phyloP scores from a whole-genome alignment of 1,139 yeast species.

The Saccharomyces pastorianus region DNA sequence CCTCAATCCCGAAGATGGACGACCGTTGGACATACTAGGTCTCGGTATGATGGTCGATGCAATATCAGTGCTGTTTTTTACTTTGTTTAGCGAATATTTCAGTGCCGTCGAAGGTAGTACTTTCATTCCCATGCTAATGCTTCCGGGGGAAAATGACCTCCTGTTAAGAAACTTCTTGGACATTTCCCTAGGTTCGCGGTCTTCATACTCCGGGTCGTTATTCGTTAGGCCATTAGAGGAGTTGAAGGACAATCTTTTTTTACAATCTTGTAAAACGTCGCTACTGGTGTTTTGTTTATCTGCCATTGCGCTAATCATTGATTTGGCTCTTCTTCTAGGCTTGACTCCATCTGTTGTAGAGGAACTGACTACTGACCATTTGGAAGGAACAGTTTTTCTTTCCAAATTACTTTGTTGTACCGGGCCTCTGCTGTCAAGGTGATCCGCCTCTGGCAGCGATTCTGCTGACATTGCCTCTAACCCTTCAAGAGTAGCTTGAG shows the following conservation, averaged over 20 bases:
- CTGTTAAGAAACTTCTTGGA: constrained; percentile 21
- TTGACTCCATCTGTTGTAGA: neutral
- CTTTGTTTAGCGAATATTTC: constrained; percentile 18
- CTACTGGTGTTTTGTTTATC: neutral
- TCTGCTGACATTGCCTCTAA: neutral
- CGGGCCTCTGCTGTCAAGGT: neutral
- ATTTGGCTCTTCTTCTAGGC: neutral
- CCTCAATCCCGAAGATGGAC: neutral
- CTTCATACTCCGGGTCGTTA: constrained; percentile 4
- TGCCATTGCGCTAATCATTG: neutral
- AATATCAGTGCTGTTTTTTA: constrained; percentile 13
- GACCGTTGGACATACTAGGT: constrained; percentile 9
- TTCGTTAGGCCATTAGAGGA: neutral
- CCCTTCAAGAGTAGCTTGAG: neutral
- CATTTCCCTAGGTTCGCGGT: constrained; percentile 22
- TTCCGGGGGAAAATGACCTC: constrained; percentile 28
- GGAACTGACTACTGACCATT: neutral
- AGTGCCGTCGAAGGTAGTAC: constrained; percentile 18
- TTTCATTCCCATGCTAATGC: constrained; percentile 16
- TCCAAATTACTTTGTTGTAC: neutral
- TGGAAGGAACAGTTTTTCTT: neutral
- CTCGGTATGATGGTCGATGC: constrained; percentile 5
- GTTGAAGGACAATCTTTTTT: constrained; percentile 6
- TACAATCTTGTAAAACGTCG: constrained; percentile 13
- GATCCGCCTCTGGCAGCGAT: neutral